Percentiles rank a stretch among this genome's conserved stretches.
Evolutionary conservation across 2,329 filamentous ascomycete genomes (phyloP).

Genomic region (Neophaeococcomyces mojaviensis): DNA sequence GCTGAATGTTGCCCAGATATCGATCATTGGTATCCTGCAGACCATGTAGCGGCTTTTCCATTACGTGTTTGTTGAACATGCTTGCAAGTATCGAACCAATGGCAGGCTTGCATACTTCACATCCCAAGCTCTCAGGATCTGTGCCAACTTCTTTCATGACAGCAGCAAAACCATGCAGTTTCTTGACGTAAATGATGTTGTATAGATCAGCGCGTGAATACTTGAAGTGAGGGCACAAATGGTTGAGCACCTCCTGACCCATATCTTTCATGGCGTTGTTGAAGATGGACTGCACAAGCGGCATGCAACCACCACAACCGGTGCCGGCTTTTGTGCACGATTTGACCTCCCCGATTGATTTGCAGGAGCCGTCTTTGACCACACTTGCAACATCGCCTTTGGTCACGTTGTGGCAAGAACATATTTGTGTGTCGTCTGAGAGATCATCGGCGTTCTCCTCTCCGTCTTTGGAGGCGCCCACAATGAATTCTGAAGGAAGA

Average conservation of each 20-base stretch:
- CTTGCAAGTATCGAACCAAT: constrained; percentile 74
- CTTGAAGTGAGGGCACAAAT: constrained; percentile 76
- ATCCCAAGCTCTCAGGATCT: constrained; percentile 65
- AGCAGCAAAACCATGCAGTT: constrained; percentile 61
- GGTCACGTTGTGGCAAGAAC: constrained; percentile 85
- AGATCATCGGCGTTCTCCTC: constrained; percentile 71
- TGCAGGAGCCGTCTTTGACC: constrained; percentile 73
- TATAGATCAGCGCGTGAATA: constrained; percentile 83
- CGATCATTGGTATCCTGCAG: constrained; percentile 87
- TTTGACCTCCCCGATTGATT: constrained; percentile 74
- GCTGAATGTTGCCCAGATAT: constrained; percentile 82
- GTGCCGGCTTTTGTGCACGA: constrained; percentile 87
- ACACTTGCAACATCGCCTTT: constrained; percentile 69
- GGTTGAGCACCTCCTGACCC: constrained; percentile 80
- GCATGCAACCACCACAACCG: constrained; percentile 84
- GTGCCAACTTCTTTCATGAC: constrained; percentile 75
- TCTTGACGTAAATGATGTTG: constrained; percentile 78
- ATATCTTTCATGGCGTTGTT: constrained; percentile 78
- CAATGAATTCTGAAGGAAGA: constrained; percentile 72
- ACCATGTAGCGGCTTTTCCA: constrained; percentile 62
- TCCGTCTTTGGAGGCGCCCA: constrained; percentile 66
- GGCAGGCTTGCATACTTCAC: constrained; percentile 78
- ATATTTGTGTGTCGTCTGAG: constrained; percentile 78
- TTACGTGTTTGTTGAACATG: constrained; percentile 75
- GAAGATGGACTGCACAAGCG: constrained; percentile 81